These are phyloP conservation scores for Turritis glabra DNA, from an alignment of 345 rosid species.

Conservation along the genomic window DNA sequence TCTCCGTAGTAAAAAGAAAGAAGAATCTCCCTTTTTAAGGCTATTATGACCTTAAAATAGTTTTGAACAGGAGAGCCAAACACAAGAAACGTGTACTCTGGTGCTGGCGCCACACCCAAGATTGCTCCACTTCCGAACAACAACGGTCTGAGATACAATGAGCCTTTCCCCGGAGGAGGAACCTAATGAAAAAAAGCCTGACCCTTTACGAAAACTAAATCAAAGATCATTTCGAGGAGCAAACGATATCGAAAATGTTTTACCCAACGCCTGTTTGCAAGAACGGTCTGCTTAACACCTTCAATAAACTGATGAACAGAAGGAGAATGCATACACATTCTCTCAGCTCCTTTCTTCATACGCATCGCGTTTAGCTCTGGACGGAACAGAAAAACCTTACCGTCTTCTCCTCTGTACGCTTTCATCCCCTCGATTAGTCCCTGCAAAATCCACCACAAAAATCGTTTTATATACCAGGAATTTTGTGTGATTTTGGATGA, in stretches of 20 bases:
- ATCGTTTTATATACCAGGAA: background rate
- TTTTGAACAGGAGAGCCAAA: conserved; percentile 79
- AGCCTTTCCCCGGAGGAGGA: conserved; percentile 85
- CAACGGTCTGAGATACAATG: conserved; percentile 78
- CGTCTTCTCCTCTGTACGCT: conserved; percentile 74
- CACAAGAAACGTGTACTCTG: conserved; percentile 69
- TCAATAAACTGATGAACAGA: conserved; percentile 68
- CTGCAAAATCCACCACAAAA: conserved; percentile 39
- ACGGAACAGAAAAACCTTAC: conserved; percentile 68
- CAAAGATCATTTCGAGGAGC: background rate
- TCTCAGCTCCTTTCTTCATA: conserved; percentile 74
- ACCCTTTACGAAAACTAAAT: background rate
- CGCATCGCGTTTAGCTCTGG: conserved; percentile 72
- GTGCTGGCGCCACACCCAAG: conserved; percentile 71
- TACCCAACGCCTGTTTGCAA: conserved; percentile 88
- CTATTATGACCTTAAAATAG: conserved; percentile 68
- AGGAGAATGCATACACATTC: conserved; percentile 87
- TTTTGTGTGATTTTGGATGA: background rate
- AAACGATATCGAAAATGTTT: background rate
- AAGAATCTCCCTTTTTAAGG: background rate
- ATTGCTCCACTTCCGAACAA: conserved; percentile 77
- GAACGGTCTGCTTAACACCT: conserved; percentile 67
- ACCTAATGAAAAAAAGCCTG: conserved; percentile 43
- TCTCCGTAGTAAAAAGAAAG: background rate
- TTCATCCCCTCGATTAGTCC: conserved; percentile 82